Percentiles rank a stretch among this genome's conserved stretches.
These are phyloP conservation scores for Penicillium aurantiogriseum DNA, from an alignment of 2,329 filamentous ascomycete species.

Conservation along the genomic window DNA sequence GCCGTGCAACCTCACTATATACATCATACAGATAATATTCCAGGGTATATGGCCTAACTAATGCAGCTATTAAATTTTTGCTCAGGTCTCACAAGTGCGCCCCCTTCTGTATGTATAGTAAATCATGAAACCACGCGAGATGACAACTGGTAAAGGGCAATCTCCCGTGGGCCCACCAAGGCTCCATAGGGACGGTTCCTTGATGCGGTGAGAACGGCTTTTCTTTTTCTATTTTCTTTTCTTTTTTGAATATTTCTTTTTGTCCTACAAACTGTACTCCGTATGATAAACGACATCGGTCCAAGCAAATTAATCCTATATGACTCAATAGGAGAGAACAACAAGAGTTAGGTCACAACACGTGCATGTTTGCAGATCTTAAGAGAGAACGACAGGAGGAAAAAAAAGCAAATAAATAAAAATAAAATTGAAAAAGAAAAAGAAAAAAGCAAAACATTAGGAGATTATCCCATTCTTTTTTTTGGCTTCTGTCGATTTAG, in stretches of 20 bases:
- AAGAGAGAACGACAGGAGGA: background rate
- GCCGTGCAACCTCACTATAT: background rate
- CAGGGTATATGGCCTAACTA: background rate
- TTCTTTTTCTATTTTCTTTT: constrained; percentile 1
- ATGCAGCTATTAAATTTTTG: background rate
- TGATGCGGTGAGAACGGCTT: constrained; percentile 21
- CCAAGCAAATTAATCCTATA: background rate
- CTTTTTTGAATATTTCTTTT: constrained; percentile 3
- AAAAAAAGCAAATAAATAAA: constrained; percentile 5
- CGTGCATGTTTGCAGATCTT: constrained; percentile 18
- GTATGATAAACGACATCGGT: background rate
- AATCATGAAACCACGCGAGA: constrained; percentile 27
- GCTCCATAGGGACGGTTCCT: constrained; percentile 24
- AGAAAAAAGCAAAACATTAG: constrained; percentile 11
- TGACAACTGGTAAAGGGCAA: constrained; percentile 26
- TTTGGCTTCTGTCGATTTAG: background rate
- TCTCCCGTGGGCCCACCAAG: constrained; percentile 28
- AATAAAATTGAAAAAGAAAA: constrained; percentile 5
- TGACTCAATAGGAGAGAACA: constrained; percentile 1
- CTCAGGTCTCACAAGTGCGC: constrained; percentile 10
- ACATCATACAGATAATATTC: background rate
- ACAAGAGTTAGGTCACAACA: constrained; percentile 1
- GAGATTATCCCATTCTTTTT: background rate
- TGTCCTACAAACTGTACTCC: background rate
- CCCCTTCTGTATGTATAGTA: constrained; percentile 9